Evolutionary conservation across 306 rosid species (phyloP), one percentile per base, ranked within the genome.

Genomic region (Lathyrus aphaca): DNA sequence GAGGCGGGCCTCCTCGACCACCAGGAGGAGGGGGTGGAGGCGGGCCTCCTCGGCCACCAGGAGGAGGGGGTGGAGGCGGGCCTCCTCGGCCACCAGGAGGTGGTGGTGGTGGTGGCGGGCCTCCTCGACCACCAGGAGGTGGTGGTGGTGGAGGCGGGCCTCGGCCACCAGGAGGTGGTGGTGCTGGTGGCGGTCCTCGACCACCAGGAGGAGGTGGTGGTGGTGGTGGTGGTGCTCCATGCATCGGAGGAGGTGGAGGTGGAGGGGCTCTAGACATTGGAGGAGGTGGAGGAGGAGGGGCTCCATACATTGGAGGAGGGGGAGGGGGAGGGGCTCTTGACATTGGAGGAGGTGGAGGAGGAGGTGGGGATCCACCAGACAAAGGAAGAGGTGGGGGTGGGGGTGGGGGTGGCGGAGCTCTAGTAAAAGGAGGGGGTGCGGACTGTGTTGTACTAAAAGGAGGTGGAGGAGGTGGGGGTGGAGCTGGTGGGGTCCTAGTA

Each of bases 21-120:
- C 46, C 18, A 27, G 81, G 75, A 4, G 83, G 82, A 0, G 91
- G 87, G 0, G 80, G 78, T 0, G 84, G 83, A 12, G 82, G 71
- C 1, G 76, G 56, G 8, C 39, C 39, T 35, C 72, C 21, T 12
- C 16, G 18, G 11, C 51, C 69, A 21, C 44, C 55, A 38, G 86
- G 84, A 13, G 87, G 88, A 71, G 96, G 96, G 13, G 87, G 90
- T 55, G 90, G 89, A 61, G 90, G 90, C 40, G 80, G 79, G 39
- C 39, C 39, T 35, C 80, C 16, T 51, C 58, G 58, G 9, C 65
- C n/a, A 0, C 40, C 17, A 35, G 80, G 74, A 51, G 32, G 30
- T 18, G 57, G 57, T 6, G 57, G 57, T 8, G 86, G 82, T 0
- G 89, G 82, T 3, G 32, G 32, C 3, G 84, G 86, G 30, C 75